phyloP scores from a whole-genome alignment of 2,329 filamentous ascomycete genomes.

The Mycosphaerella arachidis region DNA sequence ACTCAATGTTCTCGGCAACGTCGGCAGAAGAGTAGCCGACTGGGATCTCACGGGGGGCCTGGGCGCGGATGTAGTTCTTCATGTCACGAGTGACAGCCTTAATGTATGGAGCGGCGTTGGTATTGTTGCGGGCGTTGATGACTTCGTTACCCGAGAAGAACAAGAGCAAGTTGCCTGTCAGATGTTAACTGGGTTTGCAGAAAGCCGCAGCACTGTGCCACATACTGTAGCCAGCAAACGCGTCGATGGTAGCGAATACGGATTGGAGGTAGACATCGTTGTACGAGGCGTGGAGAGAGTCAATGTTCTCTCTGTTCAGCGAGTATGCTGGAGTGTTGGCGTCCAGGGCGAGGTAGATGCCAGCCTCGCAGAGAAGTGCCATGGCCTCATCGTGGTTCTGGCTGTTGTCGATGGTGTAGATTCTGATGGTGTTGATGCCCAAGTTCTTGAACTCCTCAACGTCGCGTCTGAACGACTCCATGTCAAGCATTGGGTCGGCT shows the following conservation, averaged over 20 bases:
- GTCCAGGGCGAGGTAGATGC: constrained; percentile 87
- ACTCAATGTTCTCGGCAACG: constrained; percentile 74
- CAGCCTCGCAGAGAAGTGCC: constrained; percentile 70
- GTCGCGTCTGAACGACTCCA: constrained; percentile 67
- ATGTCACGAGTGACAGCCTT: constrained; percentile 72
- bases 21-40: constrained; percentile 83
- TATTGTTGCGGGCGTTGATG: constrained; percentile 59
- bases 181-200: neutral
- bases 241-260: constrained; percentile 83
- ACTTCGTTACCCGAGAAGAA: constrained; percentile 80
- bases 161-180: constrained; percentile 68
- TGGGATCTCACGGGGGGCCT: constrained; percentile 64
- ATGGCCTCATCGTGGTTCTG: constrained; percentile 79
- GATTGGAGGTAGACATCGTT: constrained; percentile 80
- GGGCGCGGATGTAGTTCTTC: constrained; percentile 73
- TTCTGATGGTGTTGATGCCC: constrained; percentile 82
- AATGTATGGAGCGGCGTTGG: constrained; percentile 62
- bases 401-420: constrained; percentile 91
- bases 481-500: constrained; percentile 70
- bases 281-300: constrained; percentile 59
- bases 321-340: constrained; percentile 87
- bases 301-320: constrained; percentile 69
- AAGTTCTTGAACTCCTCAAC: constrained; percentile 75
- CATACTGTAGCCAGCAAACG: constrained; percentile 65
- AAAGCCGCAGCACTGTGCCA: constrained; percentile 14